Evolutionary conservation across 495 filamentous ascomycete species (phyloP).

Genomic region (Elasticomyces elasticus): DNA sequence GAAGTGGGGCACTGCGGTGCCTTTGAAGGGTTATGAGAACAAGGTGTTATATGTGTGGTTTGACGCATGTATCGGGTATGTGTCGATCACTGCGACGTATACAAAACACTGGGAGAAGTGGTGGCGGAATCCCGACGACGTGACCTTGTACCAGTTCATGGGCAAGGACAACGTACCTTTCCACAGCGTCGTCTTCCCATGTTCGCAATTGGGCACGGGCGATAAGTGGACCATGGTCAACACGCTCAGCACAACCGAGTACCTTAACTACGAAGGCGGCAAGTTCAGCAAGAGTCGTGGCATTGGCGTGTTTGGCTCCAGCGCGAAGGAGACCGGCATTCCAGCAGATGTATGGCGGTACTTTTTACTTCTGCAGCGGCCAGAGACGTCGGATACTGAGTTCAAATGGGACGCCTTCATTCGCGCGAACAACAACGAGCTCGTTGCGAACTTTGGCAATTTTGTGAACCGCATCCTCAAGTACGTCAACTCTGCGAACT

Average conservation of each 20-base stretch:
- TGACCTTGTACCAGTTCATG: slow-evolving; percentile 93
- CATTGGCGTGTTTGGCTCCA: slow-evolving; percentile 84
- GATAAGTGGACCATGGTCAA: slow-evolving; percentile 88
- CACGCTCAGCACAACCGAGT: slow-evolving; percentile 83
- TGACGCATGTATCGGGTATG: slow-evolving; percentile 93
- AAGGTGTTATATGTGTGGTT: slow-evolving; percentile 99
- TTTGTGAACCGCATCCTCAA: slow-evolving; percentile 91
- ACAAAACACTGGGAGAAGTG: slow-evolving; percentile 87
- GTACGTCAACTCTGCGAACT: slow-evolving; percentile 60
- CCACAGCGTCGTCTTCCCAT: slow-evolving; percentile 87
- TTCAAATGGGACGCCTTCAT: slow-evolving; percentile 85
- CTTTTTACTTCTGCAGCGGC: slow-evolving; percentile 78
- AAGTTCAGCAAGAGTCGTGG: slow-evolving; percentile 93
- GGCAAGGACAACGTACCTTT: slow-evolving; percentile 96
- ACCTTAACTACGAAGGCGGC: slow-evolving; percentile 81
- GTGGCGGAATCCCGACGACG: slow-evolving; percentile 86
- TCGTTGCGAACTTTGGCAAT: slow-evolving; percentile 86
- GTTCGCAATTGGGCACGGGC: slow-evolving; percentile 68
- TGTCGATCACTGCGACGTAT: slow-evolving; percentile 88
- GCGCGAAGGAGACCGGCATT: slow-evolving; percentile 80
- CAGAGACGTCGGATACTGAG: slow-evolving; percentile 80
- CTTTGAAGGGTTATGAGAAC: slow-evolving; percentile 53
- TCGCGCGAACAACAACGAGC: slow-evolving; percentile 76
- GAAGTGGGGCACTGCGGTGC: slow-evolving; percentile 30
- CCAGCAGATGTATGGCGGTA: slow-evolving; percentile 84